Evolutionary conservation across 495 filamentous ascomycete genomes (phyloP), one percentile per base, ranked within the genome.

Genomic region (Penicillium bovifimosum): DNA sequence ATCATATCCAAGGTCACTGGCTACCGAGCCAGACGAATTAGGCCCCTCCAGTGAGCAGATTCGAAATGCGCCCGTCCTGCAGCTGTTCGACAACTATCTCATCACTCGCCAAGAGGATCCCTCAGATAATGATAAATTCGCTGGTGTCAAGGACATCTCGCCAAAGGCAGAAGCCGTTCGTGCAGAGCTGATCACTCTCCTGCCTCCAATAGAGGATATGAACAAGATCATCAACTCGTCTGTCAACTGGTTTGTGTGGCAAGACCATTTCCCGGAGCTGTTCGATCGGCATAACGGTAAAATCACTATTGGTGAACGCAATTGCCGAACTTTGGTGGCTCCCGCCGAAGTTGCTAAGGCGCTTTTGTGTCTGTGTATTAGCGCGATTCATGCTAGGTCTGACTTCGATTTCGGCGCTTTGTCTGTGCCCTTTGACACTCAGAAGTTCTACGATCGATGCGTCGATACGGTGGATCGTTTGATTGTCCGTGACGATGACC

Each of bases 401-500:
- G 49, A 50, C 4, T 69, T 70, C 50, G 53, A 64, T 14, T 70
- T 60, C 16, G 41, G 45, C 3, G 17, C 32, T 27, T 49, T 69
- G 39, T 52, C 47, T 26, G 39, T 54, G 13, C 61, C 63, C n/a
- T 47, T 67, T n/a, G 55, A 66, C 8, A 55, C 55, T 1, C 53
- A 61, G 26, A 55, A 54, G 17, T 62, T 71, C 31, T 35, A 65
- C 16, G 64, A 70, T 14, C 63, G 50, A 6, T 74, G 70, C 43
- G 55, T 74, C 7, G 61, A 50, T 4, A 55, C 57, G 1, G 68
- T 75, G 13, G 72, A 78, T 32, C 66, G 67, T 9, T 59, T 74
- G 14, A 61, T 82, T 9, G 53, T 73, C 11, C 55, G 64, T 11
- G 76, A 81, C 47, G 79, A 80, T 50, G 74, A 77, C 35, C 68